Evolutionary conservation across 2,329 filamentous ascomycete species (phyloP), one percentile per base, ranked within the genome.

Genomic region (Cercospora sp.): DNA sequence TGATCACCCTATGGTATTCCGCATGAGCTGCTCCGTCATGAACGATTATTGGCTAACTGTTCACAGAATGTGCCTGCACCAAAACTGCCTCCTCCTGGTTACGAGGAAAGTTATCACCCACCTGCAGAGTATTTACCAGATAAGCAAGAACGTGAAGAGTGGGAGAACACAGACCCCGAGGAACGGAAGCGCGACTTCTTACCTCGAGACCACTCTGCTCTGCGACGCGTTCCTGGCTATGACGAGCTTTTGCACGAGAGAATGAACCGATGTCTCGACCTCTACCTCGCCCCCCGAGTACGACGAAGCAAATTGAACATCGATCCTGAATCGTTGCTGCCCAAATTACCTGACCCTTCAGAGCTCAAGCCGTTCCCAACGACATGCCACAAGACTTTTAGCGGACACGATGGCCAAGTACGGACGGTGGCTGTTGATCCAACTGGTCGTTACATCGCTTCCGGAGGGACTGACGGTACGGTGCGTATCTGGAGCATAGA

Each of bases 281-380:
- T 99, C 18, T 99, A 99, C 79, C 86, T 99, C 68, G 95, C 96
- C 16, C 95, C 96, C 58, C 87, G 95, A 76, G 89, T 99, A 66
- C 89, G 94, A 68, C 91, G 96, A 79, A 97, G 94, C 83, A 91
- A 94, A 80, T 88, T 99, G 76, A 97, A 98, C 81, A 98, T 99
- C 76, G 95, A 99, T 75, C 95, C 95, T 3, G 91, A 91, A 79
- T 97, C 93, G 42, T 84, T 99, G 61, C 86, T 99, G 40, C 94
- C 95, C 12, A 97, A 97, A 79, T 85, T 99, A 7, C 95, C 96
- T 7, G 92, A 91, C 68, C 94, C 95, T 0, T 92, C 97, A 75
- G 94, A 99, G 76, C 85, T 99, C 66, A 93, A 93, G 76, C 95
- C 95, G 1, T 99, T 98, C 85, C 95, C 95, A 13, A 97, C 94